Evolutionary conservation across 2,329 filamentous ascomycete species (phyloP), one percentile per base, ranked within the genome.

Genomic region (Proliferodiscus dingleyae): DNA sequence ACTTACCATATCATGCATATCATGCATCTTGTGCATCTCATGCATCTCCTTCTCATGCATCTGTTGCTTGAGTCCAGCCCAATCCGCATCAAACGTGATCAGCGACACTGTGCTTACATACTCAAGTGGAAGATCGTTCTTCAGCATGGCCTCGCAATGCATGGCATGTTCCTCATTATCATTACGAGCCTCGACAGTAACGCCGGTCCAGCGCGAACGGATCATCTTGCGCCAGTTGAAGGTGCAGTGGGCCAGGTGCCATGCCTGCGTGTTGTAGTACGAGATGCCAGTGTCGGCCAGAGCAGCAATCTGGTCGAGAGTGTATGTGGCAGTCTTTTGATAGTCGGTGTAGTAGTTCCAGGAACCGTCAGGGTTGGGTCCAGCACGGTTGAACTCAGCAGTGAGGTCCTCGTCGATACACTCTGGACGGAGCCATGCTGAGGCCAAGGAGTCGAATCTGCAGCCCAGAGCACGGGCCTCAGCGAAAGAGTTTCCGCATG

Each of bases 331-430:
- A 33, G 38, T 42, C 16, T 34, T 32, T 5, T 32, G 15, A 11
- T 7, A 42, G 28, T 67, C 63, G 5, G 50, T 49, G 43, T 57
- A 67, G 45, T 67, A 68, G 0, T 16, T 23, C 66, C 66, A 67
- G 4, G 46, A 45, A 6, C 63, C 63, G 22, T 62, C 47, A 2
- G 58, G 47, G 6, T 59, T 59, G 1, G 59, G 57, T 0, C 64
- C 64, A 2, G 60, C 39, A 0, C 28, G 42, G 2, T 67, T 59
- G 40, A 67, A 68, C 42, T 65, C 57, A 2, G 53, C 53, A 1
- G 61, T 64, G 3, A 67, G 55, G 22, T 64, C 61, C 8, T 61
- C 52, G 45, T 67, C 64, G 10, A 55, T 58, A 43, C 66, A 68
- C 19, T 63, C 50, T 0, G 50, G 45, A 3, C 63, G 65, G 2